Evolutionary conservation across 257 asterid species (phyloP).

Genomic region (Capsicum baccatum): DNA sequence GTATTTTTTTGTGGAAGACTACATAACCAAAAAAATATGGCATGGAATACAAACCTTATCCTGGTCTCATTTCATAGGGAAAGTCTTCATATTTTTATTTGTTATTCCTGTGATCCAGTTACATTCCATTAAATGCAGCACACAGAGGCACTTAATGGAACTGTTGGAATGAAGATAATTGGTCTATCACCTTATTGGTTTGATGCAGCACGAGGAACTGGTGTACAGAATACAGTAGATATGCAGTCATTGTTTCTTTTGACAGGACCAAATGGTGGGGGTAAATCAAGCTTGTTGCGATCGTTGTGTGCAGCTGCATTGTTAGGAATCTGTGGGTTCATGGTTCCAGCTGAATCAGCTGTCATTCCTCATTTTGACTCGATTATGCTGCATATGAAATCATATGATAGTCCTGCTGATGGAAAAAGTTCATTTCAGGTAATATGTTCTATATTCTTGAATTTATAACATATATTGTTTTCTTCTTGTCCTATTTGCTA

Average conservation of each 20-base stretch:
- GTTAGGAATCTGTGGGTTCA: conserved; percentile 88
- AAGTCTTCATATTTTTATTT: background rate
- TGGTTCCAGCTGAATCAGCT: conserved; percentile 97
- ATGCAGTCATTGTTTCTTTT: conserved; percentile 85
- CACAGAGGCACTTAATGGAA: conserved; percentile 33
- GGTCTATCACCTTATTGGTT: conserved; percentile 97
- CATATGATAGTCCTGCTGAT: conserved; percentile 96
- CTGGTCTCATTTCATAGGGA: background rate
- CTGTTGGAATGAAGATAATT: conserved; percentile 66
- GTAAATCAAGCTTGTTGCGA: conserved; percentile 90
- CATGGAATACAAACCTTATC: background rate
- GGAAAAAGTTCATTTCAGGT: conserved; percentile 99
- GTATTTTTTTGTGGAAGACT: background rate
- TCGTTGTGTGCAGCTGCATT: conserved; percentile 94
- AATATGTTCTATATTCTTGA: background rate
- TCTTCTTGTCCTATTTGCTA: background rate
- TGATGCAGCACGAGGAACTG: conserved; percentile 84
- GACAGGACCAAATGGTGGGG: conserved; percentile 99
- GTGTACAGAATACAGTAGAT: conserved; percentile 73
- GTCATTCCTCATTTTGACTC: conserved; percentile 92
- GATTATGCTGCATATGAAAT: conserved; percentile 94
- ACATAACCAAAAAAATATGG: background rate
- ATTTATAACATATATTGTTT: background rate
- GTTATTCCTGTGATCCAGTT: background rate
- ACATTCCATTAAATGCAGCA: conserved; percentile 49